Conservation (phyloP, 306 rosid species). For the Cucurbita argyrosperma region DNA sequence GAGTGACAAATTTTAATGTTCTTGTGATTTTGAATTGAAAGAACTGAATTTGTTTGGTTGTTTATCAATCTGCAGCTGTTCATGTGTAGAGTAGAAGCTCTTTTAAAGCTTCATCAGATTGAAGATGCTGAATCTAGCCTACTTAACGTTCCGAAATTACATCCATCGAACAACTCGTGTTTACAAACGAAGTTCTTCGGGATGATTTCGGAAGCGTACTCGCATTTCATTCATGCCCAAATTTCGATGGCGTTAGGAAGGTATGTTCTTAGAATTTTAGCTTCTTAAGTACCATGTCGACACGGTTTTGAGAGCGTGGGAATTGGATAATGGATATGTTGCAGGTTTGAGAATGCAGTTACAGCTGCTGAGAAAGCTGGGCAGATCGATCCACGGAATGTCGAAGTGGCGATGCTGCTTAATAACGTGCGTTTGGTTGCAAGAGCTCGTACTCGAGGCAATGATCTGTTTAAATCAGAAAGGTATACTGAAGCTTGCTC, state of each 20-base stretch:
- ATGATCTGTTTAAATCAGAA: constrained; percentile 84
- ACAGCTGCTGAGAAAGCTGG: constrained; percentile 68
- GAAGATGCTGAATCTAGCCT: constrained; percentile 59
- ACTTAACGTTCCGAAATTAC: constrained; percentile 28
- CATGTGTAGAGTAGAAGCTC: constrained; percentile 92
- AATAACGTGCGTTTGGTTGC: constrained; percentile 65
- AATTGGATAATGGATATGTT: constrained; percentile 46
- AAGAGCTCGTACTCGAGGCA: constrained; percentile 78
- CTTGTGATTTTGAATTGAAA: constrained; percentile 1
- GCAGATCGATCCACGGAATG: constrained; percentile 46
- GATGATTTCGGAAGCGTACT: constrained; percentile 71
- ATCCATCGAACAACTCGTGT: constrained; percentile 17
- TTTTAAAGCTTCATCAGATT: constrained; percentile 71
- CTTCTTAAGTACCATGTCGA: constrained; percentile 14
- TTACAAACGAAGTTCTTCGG: constrained; percentile 48
- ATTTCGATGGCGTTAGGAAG: constrained; percentile 87
- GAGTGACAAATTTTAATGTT: not conserved
- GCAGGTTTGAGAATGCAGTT: constrained; percentile 98
- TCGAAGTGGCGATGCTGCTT: constrained; percentile 58
- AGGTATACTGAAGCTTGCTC: constrained; percentile 85
- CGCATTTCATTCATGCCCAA: constrained; percentile 52
- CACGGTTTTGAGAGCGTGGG: constrained; percentile 33
- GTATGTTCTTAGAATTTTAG: constrained; percentile 41
- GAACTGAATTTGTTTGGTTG: constrained; percentile 51
- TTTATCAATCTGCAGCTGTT: constrained; percentile 83